Percentiles rank a stretch among this genome's conserved stretches.
Conservation (phyloP, 208 protist species). For the Leishmania tarentolae region DNA sequence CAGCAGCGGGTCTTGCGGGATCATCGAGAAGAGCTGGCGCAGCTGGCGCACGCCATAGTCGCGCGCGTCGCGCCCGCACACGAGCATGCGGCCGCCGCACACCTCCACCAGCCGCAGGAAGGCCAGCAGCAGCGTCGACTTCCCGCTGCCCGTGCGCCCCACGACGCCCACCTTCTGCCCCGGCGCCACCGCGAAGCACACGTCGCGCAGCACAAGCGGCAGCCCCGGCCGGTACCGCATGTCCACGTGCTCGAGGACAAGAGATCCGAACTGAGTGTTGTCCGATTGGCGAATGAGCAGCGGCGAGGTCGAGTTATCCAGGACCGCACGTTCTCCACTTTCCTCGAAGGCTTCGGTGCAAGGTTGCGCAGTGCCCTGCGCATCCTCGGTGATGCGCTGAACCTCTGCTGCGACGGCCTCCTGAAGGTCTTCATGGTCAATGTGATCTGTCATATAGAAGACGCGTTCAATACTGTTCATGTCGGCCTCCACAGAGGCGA, state of each 20-base stretch:
- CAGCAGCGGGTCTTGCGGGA: constrained; percentile 85
- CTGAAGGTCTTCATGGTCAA: constrained; percentile 47
- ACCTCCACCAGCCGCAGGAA: constrained; percentile 47
- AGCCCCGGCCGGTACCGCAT: constrained; percentile 73
- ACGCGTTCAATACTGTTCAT: constrained; percentile 80
- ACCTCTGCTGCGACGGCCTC: constrained; percentile 14
- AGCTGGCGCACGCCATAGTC: constrained; percentile 45
- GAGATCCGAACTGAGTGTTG: constrained; percentile 11
- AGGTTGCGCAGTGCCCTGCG: not conserved
- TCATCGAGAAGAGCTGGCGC: constrained; percentile 77
- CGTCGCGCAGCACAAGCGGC: constrained; percentile 66
- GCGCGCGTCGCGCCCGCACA: constrained; percentile 39
- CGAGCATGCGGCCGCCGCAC: constrained; percentile 56
- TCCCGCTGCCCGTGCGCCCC: constrained; percentile 76
- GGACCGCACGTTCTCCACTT: too few relatives aligned
- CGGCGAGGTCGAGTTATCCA: not conserved
- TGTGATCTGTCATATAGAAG: constrained; percentile 49
- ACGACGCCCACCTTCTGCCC: constrained; percentile 85
- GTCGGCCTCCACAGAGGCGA: constrained; percentile 45
- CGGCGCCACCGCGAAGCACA: constrained; percentile 52
- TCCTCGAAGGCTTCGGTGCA: not conserved
- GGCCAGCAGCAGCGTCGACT: constrained; percentile 13
- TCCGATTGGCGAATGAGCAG: not conserved
- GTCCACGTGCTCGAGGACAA: constrained; percentile 67
- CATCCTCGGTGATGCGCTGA: not conserved